Base-by-base conservation (phyloP, 169 alveolate species). In the Cryptosporidium ryanae region DNA sequence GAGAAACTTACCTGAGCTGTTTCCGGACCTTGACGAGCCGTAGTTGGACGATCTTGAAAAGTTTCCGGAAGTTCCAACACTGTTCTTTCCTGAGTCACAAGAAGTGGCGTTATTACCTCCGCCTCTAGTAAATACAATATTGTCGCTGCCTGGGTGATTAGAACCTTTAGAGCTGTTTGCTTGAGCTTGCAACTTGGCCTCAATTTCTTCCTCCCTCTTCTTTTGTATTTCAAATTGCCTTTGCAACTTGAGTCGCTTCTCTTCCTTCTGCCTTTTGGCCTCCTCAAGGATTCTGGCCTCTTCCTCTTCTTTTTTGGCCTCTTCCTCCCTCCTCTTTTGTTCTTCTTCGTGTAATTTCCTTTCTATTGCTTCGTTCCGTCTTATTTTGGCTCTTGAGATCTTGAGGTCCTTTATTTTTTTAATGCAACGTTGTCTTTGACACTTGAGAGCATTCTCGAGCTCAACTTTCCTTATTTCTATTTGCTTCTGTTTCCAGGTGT, bases 381-480 rank as follows among this genome's bases (percentile, higher is more conserved):
- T 90, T 18, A 91, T 92, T 50, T 89, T 90, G 2, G 96, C 96
- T 55, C 96, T 71, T 32, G 91, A 92, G 10, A 94, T 91, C 84
- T 94, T 94, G 52, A 92, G 94, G 2, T 76, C 94, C 55, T 91
- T 84, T 82, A 89, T 89, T 25, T 89, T 91, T 82, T 87, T 91
- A 91, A 91, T 89, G 55, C 91, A 91, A 8, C 82, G 66, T 29
- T 43, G 63, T 61, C 71, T 76, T 23, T 76, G 87, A 25, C n/a
- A 25, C 8, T 29, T 48, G 5, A 76, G 44, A 15, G 57, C 87
- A 38, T 61, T 64, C 87, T 29, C 63, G 23, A 76, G 87, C 34
- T 76, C 87, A 25, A 23, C 70, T 59, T 59, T 76, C 4, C 87
- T 32, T 25, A 76, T 29, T 46, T 76, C 87, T 12, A 76, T 17